Percentiles rank a stretch among this genome's conserved stretches.
Conservation (phyloP, 345 rosid genomes). For the Pseudoturritis turrita region DNA sequence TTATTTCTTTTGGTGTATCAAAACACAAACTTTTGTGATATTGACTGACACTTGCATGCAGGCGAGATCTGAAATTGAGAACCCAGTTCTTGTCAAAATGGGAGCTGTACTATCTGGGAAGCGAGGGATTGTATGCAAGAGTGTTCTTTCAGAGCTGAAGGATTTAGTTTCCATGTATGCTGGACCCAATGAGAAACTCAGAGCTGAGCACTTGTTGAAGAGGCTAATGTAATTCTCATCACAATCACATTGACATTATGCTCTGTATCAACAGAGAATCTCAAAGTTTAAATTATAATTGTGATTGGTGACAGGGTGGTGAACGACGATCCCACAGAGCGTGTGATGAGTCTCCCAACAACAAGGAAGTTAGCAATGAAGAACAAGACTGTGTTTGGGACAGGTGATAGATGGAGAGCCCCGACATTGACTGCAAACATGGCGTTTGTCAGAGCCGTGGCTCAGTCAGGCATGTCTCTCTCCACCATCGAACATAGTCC, state of each 20-base stretch:
- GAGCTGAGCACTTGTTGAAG: slow-evolving; percentile 61
- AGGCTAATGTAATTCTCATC: slow-evolving; percentile 49
- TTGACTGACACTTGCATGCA: slow-evolving; percentile 7
- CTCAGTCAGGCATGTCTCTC: slow-evolving; percentile 90
- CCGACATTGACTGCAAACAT: slow-evolving; percentile 86
- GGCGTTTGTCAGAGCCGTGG: slow-evolving; percentile 85
- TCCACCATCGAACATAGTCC: slow-evolving; percentile 70
- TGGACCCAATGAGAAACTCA: slow-evolving; percentile 67
- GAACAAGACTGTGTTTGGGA: slow-evolving; percentile 81
- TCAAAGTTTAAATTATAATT: not conserved
- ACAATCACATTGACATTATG: not conserved
- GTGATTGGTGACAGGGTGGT: slow-evolving; percentile 51
- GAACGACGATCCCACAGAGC: slow-evolving; percentile 71
- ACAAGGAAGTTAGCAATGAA: slow-evolving; percentile 85
- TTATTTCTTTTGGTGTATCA: not conserved
- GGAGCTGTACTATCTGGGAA: slow-evolving; percentile 38
- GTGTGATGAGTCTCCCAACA: slow-evolving; percentile 66
- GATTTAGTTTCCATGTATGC: slow-evolving; percentile 64
- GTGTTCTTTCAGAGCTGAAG: slow-evolving; percentile 59
- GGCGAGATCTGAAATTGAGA: slow-evolving; percentile 65
- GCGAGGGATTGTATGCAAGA: slow-evolving; percentile 57
- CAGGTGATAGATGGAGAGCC: slow-evolving; percentile 78
- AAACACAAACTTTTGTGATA: not conserved
- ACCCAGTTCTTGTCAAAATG: slow-evolving; percentile 49
- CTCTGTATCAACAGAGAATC: not conserved